Evolutionary conservation across 306 rosid species (phyloP).

Genomic region (Glycyrrhiza uralensis): DNA sequence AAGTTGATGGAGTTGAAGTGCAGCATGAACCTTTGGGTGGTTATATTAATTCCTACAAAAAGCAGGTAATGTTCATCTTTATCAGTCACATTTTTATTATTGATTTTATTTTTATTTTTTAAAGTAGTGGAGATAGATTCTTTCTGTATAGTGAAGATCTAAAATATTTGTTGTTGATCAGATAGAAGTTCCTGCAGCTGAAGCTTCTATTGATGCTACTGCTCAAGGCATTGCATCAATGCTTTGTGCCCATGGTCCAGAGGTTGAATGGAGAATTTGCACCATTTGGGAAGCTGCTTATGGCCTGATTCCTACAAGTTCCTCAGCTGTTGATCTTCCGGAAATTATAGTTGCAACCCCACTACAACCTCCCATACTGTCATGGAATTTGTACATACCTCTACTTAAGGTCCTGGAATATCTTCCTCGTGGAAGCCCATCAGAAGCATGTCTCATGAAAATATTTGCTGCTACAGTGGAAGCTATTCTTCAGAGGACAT

Average conservation of each 20-base stretch:
- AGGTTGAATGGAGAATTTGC: conserved; percentile 99
- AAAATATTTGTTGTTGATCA: conserved; percentile 35
- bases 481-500: conserved; percentile 91
- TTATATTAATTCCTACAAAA: conserved; percentile 72
- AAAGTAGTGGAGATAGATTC: not conserved
- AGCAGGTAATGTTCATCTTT: conserved; percentile 56
- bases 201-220: conserved; percentile 94
- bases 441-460: conserved; percentile 97
- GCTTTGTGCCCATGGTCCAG: conserved; percentile 99
- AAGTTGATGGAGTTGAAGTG: conserved; percentile 90
- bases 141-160: not conserved
- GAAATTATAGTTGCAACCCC: conserved; percentile 93
- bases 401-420: conserved; percentile 91
- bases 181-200: conserved; percentile 95
- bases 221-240: conserved; percentile 98
- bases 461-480: conserved; percentile 97
- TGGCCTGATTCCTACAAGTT: conserved; percentile 92
- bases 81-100: not conserved
- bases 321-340: conserved; percentile 95
- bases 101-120: not conserved
- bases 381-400: conserved; percentile 97
- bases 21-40: conserved; percentile 78
- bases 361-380: conserved; percentile 79
- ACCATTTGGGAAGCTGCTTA: conserved; percentile 99
- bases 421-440: conserved; percentile 99